Evolutionary conservation across 495 filamentous ascomycete genomes (phyloP), one percentile per base, ranked within the genome.

Genomic region (Neurospora africana): DNA sequence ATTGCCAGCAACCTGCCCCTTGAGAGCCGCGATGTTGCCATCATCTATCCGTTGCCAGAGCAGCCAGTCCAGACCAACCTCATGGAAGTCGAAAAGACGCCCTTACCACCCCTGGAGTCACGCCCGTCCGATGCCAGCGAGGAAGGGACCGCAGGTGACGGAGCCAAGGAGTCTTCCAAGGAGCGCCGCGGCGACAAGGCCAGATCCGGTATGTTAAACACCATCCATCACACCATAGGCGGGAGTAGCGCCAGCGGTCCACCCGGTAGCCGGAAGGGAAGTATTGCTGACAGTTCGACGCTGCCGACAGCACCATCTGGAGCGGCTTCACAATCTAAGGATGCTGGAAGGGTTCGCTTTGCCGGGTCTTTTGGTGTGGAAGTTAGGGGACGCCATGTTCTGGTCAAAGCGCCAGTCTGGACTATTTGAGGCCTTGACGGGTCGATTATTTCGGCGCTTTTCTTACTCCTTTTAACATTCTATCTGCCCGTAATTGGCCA

Each of bases 401-500:
- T 99, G 77, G 85, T 91, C 23, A 97, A 97, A 83, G 91, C 95
- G 44, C 94, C 96, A 19, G 92, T 98, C n/a, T 99, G 92, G 88
- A 82, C 86, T 36, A 76, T 91, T 21, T 84, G 83, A 70, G 53
- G 27, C 53, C 27, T 33, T 65, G 53, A 35, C 53, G 53, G 7
- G 13, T 27, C 5, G 41, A 10, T n/a, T 8, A 44, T 44, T 21
- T 44, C 9, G 0, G 9, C 41, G 9, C 19, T 27, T 53, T 27
- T 27, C 53, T 65, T 33, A 30, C 3, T 33, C 23, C 15, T 8
- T 30, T 33, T 19, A 65, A 33, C 27, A 19, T 65, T 65, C 27
- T 65, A 19, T 65, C 15, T 35, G 15, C 53, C 5, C 30, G 23
- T 65, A 35, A 35, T 65, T 65, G 27, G 15, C 53, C 53, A 33